A percentile compares a stretch with the other conserved stretches of the same genome.
Evolutionary conservation across 208 protist genomes (phyloP).

Genomic region (Acanthamoeba divionensis): DNA sequence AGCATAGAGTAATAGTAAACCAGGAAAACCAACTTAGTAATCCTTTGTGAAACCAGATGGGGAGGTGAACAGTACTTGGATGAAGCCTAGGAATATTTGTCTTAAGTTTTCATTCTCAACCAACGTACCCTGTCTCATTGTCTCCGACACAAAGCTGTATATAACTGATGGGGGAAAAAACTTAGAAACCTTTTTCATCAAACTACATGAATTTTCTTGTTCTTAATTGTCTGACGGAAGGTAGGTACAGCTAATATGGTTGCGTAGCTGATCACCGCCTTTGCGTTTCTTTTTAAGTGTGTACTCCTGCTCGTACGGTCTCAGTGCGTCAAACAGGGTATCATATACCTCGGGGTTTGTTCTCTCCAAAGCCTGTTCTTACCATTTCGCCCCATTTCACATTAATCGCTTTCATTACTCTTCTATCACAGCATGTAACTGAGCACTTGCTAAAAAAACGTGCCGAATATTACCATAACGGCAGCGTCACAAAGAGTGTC

Average conservation of each 20-base stretch:
- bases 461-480: neutral
- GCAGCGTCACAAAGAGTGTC: neutral
- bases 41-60: no score
- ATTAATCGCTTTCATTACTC: no score
- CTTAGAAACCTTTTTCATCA: neutral
- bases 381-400: no score
- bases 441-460: no score
- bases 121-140: neutral
- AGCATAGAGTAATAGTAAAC: no score
- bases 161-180: neutral
- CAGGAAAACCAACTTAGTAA: no score
- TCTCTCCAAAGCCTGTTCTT: neutral
- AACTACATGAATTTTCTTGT: no score
- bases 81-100: slow-evolving; percentile 18
- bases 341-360: neutral
- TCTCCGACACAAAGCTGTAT: slow-evolving; percentile 24
- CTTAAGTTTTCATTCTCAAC: slow-evolving; percentile 9
- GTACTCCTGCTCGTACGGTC: slow-evolving; percentile 41
- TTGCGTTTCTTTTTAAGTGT: neutral
- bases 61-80: no score
- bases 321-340: neutral
- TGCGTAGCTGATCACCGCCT: slow-evolving; percentile 13
- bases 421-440: no score
- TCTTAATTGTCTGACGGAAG: no score
- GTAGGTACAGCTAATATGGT: slow-evolving; percentile 7